These are phyloP conservation scores for Alternaria dauci DNA, from an alignment of 2,329 filamentous ascomycete genomes.

Conservation along the genomic window DNA sequence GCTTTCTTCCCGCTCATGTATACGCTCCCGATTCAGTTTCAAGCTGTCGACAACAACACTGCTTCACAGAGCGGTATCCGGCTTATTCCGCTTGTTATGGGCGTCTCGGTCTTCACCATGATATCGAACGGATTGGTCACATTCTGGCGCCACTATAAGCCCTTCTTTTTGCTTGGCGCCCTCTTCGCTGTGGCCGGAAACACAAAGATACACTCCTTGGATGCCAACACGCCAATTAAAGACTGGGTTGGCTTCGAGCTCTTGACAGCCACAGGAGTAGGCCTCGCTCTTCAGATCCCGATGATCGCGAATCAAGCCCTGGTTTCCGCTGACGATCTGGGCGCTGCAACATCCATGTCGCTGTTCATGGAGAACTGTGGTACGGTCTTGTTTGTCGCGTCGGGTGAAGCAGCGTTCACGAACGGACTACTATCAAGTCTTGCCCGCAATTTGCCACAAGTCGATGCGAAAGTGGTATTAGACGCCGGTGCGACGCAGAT, in stretches of 20 bases:
- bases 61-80: constrained; percentile 40
- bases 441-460: constrained; percentile 43
- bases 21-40: constrained; percentile 41
- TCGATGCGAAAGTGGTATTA: constrained; percentile 49
- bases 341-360: constrained; percentile 51
- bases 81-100: constrained; percentile 40
- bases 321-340: constrained; percentile 49
- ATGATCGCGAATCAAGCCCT: constrained; percentile 53
- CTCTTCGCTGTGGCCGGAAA: constrained; percentile 31
- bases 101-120: constrained; percentile 39
- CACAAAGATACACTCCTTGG: constrained; percentile 46
- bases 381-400: constrained; percentile 55
- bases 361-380: constrained; percentile 56
- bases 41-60: constrained; percentile 35
- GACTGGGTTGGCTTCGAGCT: constrained; percentile 61
- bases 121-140: constrained; percentile 37
- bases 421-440: constrained; percentile 51
- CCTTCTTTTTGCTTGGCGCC: constrained; percentile 51
- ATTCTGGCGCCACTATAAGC: constrained; percentile 52
- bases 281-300: constrained; percentile 53
- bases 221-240: constrained; percentile 45
- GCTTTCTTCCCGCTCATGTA: constrained; percentile 42
- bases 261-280: constrained; percentile 55
- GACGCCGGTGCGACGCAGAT: constrained; percentile 57
- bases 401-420: constrained; percentile 54